These are phyloP conservation scores for Colletotrichum tamarilloi DNA, from an alignment of 2,329 filamentous ascomycete genomes.

Conservation along the genomic window DNA sequence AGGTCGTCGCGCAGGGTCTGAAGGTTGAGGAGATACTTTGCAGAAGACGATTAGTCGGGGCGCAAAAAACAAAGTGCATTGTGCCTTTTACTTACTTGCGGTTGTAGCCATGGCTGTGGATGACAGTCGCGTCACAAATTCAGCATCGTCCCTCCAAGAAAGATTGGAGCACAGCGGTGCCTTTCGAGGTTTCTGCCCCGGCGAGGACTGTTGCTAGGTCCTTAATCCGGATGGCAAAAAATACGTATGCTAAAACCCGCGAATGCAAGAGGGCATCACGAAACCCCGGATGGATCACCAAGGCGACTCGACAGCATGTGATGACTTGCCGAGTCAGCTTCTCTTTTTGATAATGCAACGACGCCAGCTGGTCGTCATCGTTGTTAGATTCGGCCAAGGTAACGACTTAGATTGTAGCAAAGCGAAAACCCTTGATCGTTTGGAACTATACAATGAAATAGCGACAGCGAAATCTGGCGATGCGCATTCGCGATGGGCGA, in stretches of 20 bases:
- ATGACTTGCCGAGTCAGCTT: conserved; percentile 9
- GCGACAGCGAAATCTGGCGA: neutral
- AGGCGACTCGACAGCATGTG: neutral
- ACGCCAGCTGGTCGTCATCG: neutral
- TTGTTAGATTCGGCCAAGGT: neutral
- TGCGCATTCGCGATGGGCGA: neutral
- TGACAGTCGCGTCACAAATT: neutral
- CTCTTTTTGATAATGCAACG: neutral
- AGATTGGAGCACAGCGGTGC: neutral
- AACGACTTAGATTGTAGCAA: neutral
- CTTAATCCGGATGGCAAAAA: neutral
- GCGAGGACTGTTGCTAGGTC: neutral
- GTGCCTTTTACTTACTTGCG: conserved; percentile 5
- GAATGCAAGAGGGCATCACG: conserved; percentile 6
- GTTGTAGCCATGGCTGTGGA: conserved; percentile 22
- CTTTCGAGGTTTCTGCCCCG: neutral
- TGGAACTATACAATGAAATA: neutral
- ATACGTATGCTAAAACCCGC: neutral
- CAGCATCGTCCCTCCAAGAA: neutral
- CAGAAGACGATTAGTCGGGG: neutral
- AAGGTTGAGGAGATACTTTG: conserved; percentile 11
- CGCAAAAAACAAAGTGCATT: neutral
- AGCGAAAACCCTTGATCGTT: neutral
- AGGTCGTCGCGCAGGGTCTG: neutral
- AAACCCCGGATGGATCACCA: neutral